Evolutionary conservation across 345 rosid genomes (phyloP).

Genomic region (Sonneratia caseolaris): DNA sequence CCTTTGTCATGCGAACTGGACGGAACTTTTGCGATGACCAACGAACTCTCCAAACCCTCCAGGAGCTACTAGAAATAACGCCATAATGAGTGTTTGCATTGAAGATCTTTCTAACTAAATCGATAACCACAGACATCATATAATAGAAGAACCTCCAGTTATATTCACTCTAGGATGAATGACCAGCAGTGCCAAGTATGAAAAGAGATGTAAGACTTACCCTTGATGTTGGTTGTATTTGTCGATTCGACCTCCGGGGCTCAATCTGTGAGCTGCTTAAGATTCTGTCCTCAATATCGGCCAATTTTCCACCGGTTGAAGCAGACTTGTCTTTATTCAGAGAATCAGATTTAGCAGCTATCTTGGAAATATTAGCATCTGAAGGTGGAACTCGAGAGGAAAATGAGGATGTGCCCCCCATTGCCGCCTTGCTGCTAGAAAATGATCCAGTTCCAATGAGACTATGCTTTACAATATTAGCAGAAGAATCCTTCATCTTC

Average conservation of each 20-base stretch:
- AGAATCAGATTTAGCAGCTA: slow-evolving; percentile 23
- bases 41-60: slow-evolving; percentile 89
- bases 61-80: slow-evolving; percentile 46
- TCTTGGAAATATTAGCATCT: neutral
- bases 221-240: slow-evolving; percentile 97
- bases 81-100: neutral
- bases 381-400: slow-evolving; percentile 26
- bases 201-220: slow-evolving; percentile 18
- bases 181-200: neutral
- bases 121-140: too few relatives aligned
- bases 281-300: slow-evolving; percentile 31
- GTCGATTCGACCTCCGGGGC: slow-evolving; percentile 85
- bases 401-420: slow-evolving; percentile 38
- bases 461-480: slow-evolving; percentile 34
- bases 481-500: slow-evolving; percentile 32
- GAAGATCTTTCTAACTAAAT: neutral
- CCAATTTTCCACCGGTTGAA: slow-evolving; percentile 22
- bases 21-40: slow-evolving; percentile 69
- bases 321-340: slow-evolving; percentile 34
- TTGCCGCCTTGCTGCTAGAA: slow-evolving; percentile 31
- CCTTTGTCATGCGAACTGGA: slow-evolving; percentile 41
- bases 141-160: neutral
- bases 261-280: slow-evolving; percentile 35
- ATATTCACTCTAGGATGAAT: neutral
- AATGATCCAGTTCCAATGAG: slow-evolving; percentile 23